These are phyloP conservation scores for Yarrowia osloensis DNA, from an alignment of 805 yeast genomes.

Conservation along the genomic window DNA sequence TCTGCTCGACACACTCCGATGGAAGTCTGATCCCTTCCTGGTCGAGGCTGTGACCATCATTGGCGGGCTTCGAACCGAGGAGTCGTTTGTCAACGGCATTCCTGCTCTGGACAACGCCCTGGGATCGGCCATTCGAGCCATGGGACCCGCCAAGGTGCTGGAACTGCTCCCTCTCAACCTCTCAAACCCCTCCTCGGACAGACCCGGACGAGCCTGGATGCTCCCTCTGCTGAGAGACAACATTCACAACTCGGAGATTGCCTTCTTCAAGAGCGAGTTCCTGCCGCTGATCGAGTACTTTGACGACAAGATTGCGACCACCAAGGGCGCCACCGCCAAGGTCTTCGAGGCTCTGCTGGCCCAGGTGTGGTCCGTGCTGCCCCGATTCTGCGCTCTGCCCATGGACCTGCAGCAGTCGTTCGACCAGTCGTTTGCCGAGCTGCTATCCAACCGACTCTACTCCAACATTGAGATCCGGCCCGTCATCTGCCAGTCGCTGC, in stretches of 20 bases:
- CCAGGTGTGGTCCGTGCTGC: constrained; percentile 90
- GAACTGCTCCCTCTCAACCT: constrained; percentile 77
- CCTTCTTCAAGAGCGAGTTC: constrained; percentile 62
- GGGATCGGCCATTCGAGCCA: constrained; percentile 70
- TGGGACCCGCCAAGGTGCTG: constrained; percentile 87
- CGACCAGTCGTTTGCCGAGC: constrained; percentile 74
- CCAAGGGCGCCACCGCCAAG: constrained; percentile 57
- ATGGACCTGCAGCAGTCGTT: constrained; percentile 66
- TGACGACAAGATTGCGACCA: constrained; percentile 34
- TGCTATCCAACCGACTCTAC: constrained; percentile 72
- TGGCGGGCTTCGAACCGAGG: constrained; percentile 85
- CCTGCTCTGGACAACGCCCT: constrained; percentile 79
- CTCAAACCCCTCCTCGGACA: constrained; percentile 50
- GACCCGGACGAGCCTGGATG: constrained; percentile 93
- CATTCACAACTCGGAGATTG: constrained; percentile 67
- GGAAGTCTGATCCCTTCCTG: constrained; percentile 70
- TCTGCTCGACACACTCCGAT: constrained; percentile 61
- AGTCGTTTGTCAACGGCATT: constrained; percentile 62
- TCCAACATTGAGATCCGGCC: constrained; percentile 74
- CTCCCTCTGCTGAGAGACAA: constrained; percentile 88
- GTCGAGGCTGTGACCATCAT: constrained; percentile 65
- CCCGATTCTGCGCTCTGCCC: constrained; percentile 87
- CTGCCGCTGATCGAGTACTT: constrained; percentile 57
- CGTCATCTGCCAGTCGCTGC: constrained; percentile 79
- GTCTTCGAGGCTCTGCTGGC: constrained; percentile 82